Evolutionary conservation across 495 filamentous ascomycete genomes (phyloP).

Genomic region (Neurospora sp.): DNA sequence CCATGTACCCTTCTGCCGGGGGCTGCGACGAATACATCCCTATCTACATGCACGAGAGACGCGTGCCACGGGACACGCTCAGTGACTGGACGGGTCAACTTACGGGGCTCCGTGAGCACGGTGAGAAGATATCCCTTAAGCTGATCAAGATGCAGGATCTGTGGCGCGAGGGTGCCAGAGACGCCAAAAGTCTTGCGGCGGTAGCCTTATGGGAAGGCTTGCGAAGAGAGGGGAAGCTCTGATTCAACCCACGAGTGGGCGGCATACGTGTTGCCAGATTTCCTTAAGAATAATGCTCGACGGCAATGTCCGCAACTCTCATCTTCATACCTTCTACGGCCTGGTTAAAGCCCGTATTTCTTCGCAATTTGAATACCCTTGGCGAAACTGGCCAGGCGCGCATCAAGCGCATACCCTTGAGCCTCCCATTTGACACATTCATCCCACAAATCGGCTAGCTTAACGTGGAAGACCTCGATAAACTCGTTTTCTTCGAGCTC

Average conservation of each 20-base stretch:
- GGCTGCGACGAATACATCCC: conserved; percentile 80
- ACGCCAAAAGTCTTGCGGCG: conserved; percentile 72
- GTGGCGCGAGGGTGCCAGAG: conserved; percentile 66
- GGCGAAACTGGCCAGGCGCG: conserved; percentile 71
- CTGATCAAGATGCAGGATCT: conserved; percentile 60
- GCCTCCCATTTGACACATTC: conserved; percentile 60
- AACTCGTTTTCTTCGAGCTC: conserved; percentile 83
- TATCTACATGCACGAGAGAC: conserved; percentile 63
- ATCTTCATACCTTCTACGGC: not conserved
- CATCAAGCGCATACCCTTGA: conserved; percentile 77
- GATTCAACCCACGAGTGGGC: conserved; percentile 2
- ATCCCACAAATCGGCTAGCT: conserved; percentile 52
- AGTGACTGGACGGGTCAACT: conserved; percentile 62
- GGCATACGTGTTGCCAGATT: not conserved
- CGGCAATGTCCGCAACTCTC: not conserved
- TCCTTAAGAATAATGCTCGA: not conserved
- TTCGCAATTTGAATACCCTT: conserved; percentile 78
- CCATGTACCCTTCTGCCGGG: conserved; percentile 67
- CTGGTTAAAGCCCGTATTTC: conserved; percentile 28
- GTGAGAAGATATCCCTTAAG: conserved; percentile 74
- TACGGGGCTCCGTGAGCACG: conserved; percentile 66
- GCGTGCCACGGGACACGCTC: conserved; percentile 53
- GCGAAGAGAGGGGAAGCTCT: conserved; percentile 54
- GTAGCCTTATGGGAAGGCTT: conserved; percentile 69
- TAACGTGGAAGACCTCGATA: conserved; percentile 74